These are phyloP conservation scores for Puccinia polysora DNA, from an alignment of 1,284 basidiomycete genomes.

Conservation along the genomic window DNA sequence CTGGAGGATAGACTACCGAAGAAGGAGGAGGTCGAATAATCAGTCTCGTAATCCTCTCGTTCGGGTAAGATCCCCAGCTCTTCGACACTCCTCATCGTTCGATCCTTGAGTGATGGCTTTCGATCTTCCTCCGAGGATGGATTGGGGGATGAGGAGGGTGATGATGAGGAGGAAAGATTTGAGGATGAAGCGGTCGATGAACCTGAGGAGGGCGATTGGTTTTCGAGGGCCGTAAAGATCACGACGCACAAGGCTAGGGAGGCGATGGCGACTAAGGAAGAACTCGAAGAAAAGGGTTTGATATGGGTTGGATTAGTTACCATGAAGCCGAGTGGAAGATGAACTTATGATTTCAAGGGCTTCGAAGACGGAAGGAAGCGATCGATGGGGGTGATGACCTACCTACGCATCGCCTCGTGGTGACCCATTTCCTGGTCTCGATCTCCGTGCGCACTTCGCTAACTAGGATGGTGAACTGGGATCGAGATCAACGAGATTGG, in stretches of 20 bases:
- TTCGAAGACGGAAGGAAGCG: background rate
- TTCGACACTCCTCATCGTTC: conserved; percentile 34
- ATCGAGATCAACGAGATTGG: conserved; percentile 7
- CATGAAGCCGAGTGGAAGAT: conserved; percentile 52
- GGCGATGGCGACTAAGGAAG: conserved; percentile 45
- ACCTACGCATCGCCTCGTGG: conserved; percentile 79
- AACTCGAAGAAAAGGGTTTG: conserved; percentile 64
- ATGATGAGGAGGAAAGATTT: conserved; percentile 69
- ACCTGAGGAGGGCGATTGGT: conserved; percentile 30
- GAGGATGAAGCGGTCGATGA: conserved; percentile 48
- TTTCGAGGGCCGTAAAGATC: conserved; percentile 53
- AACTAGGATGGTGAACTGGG: conserved; percentile 68
- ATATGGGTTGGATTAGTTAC: conserved; percentile 58
- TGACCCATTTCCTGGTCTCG: conserved; percentile 86
- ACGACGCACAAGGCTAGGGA: conserved; percentile 46
- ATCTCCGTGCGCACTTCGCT: conserved; percentile 74
- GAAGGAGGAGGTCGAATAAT: conserved; percentile 58
- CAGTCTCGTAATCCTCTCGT: conserved; percentile 54
- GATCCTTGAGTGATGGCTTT: conserved; percentile 6
- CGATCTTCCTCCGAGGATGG: conserved; percentile 53
- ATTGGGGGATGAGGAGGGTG: conserved; percentile 57
- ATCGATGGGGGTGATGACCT: conserved; percentile 52
- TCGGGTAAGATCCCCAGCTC: conserved; percentile 49
- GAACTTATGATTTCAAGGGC: background rate
- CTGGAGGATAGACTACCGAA: conserved; percentile 55